Percentiles rank a stretch among this genome's conserved stretches.
Conservation (phyloP, 164 flowering plant species). For the Nymphaea colorata region DNA sequence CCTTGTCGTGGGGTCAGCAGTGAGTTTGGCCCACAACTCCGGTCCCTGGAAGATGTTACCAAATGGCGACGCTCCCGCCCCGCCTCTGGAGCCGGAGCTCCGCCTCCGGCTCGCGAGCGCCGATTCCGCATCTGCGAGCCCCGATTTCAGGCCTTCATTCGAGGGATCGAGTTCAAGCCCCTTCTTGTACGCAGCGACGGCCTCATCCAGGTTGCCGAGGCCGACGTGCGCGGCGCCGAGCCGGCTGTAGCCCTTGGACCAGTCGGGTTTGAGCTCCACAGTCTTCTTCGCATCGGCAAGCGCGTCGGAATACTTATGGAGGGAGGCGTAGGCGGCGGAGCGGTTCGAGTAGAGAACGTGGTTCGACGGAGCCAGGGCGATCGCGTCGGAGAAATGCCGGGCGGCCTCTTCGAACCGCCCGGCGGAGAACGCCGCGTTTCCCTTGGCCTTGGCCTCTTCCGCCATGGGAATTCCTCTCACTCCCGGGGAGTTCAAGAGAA, state of each 20-base stretch:
- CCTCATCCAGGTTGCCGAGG: constrained; percentile 33
- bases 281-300: constrained; percentile 76
- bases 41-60: constrained; percentile 74
- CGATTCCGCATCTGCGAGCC: constrained; percentile 61
- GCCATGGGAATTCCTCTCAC: constrained; percentile 29
- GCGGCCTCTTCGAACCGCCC: constrained; percentile 56
- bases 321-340: constrained; percentile 91
- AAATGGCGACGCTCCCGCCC: constrained; percentile 22
- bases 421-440: constrained; percentile 90
- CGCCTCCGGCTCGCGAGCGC: constrained; percentile 13
- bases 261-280: constrained; percentile 73
- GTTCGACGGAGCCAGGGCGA: constrained; percentile 62
- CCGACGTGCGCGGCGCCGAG: constrained; percentile 87
- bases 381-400: constrained; percentile 71
- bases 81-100: neutral
- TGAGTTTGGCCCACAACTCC: constrained; percentile 85
- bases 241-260: constrained; percentile 87
- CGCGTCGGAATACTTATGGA: constrained; percentile 49
- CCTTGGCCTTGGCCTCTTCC: constrained; percentile 95
- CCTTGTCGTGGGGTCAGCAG: constrained; percentile 71
- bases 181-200: constrained; percentile 57
- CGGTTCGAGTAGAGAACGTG: constrained; percentile 97
- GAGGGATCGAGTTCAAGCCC: constrained; percentile 79
- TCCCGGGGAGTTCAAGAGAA: too few species aligned
- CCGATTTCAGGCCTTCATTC: constrained; percentile 70